These are phyloP conservation scores for Ambrosia trifida DNA, from an alignment of 129 eudicot genomes.

Conservation along the genomic window DNA sequence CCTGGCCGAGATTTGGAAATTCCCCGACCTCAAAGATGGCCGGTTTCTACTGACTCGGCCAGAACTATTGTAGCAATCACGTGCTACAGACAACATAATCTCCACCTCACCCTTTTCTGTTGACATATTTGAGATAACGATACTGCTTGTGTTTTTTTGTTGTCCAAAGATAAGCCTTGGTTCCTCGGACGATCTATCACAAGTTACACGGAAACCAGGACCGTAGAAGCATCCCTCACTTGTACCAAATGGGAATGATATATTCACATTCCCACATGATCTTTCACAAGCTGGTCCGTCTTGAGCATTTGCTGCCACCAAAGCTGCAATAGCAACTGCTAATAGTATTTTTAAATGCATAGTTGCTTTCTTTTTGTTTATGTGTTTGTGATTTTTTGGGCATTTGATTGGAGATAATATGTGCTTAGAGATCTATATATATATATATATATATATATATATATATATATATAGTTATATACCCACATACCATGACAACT, in stretches of 20 bases:
- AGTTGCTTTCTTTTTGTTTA: conserved; percentile 1
- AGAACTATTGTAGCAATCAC: conserved; percentile 20
- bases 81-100: not conserved
- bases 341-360: conserved; percentile 25
- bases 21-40: not conserved
- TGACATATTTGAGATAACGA: conserved; percentile 1
- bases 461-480: not conserved
- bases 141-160: not conserved
- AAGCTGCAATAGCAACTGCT: not conserved
- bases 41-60: not conserved
- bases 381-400: not conserved
- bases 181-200: conserved; percentile 11
- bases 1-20: conserved; percentile 7
- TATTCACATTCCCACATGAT: conserved; percentile 31
- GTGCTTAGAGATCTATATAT: not conserved
- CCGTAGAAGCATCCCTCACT: conserved; percentile 16
- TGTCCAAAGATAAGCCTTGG: not conserved
- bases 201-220: conserved; percentile 20
- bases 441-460: no score
- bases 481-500: no score
- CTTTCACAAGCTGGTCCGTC: not conserved
- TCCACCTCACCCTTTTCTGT: conserved; percentile 13
- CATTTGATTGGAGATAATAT: not conserved
- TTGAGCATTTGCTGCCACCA: conserved; percentile 19
- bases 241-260: conserved; percentile 34